Percentiles rank a stretch among this genome's conserved stretches.
Conservation (phyloP, 23 red algal species). For the Pyropia yezoensis region DNA sequence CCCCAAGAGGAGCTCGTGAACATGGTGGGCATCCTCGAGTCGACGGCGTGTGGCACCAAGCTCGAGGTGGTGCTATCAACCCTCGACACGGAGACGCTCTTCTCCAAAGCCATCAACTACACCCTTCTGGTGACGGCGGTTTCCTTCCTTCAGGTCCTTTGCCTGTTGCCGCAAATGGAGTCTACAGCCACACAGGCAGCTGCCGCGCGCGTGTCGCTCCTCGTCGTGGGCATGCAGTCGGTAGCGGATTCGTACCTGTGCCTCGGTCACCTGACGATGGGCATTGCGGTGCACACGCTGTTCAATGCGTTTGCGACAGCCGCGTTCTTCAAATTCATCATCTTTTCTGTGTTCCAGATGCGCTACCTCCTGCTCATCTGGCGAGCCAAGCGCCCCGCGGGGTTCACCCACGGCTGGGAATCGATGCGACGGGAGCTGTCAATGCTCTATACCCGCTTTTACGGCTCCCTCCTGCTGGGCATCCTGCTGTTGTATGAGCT, state of each 20-base stretch:
- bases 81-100: slow-evolving; percentile 48
- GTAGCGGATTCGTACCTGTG: slow-evolving; percentile 81
- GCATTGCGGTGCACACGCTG: slow-evolving; percentile 60
- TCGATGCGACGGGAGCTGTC: slow-evolving; percentile 83
- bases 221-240: slow-evolving; percentile 80
- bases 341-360: slow-evolving; percentile 84
- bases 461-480: slow-evolving; percentile 70
- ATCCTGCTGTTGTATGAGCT: slow-evolving; percentile 73
- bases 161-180: slow-evolving; percentile 84
- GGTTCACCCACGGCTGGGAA: slow-evolving; percentile 81
- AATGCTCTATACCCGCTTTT: slow-evolving; percentile 80
- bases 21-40: slow-evolving; percentile 61
- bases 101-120: slow-evolving; percentile 78
- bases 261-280: slow-evolving; percentile 70
- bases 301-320: slow-evolving; percentile 95
- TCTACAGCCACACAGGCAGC: slow-evolving; percentile 66
- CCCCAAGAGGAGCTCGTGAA: slow-evolving; percentile 35
- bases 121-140: slow-evolving; percentile 66
- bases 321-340: slow-evolving; percentile 90
- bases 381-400: slow-evolving; percentile 60
- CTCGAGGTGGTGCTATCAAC: slow-evolving; percentile 55
- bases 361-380: slow-evolving; percentile 86
- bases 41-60: slow-evolving; percentile 22
- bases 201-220: slow-evolving; percentile 50
- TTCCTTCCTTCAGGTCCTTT: slow-evolving; percentile 61